A percentile compares a stretch with the other conserved stretches of the same genome.
phyloP scores from a whole-genome alignment of 306 rosid genomes.

The Begonia peltatifolia region DNA sequence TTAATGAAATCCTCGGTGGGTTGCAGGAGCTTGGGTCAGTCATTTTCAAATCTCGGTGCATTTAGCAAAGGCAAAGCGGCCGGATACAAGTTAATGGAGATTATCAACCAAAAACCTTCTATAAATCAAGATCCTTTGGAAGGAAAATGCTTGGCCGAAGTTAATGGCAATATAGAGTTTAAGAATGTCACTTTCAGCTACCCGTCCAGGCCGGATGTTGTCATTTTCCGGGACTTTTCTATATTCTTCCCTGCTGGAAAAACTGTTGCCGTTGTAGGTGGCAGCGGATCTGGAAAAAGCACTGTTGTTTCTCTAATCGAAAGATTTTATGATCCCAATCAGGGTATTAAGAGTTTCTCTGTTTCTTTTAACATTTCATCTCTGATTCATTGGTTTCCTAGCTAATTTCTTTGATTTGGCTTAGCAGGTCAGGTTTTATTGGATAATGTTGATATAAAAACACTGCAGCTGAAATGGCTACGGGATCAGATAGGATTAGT shows the following conservation, averaged over 20 bases:
- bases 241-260: slow-evolving; percentile 93
- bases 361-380: neutral
- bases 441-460: slow-evolving; percentile 73
- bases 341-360: slow-evolving; percentile 30
- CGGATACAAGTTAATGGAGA: slow-evolving; percentile 91
- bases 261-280: slow-evolving; percentile 92
- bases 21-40: slow-evolving; percentile 97
- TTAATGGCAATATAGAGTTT: slow-evolving; percentile 75
- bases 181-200: slow-evolving; percentile 86
- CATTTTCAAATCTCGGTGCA: slow-evolving; percentile 92
- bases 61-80: slow-evolving; percentile 97
- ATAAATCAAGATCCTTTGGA: slow-evolving; percentile 59
- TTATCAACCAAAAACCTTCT: slow-evolving; percentile 73
- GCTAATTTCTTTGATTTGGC: slow-evolving; percentile 10
- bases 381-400: slow-evolving; percentile 1
- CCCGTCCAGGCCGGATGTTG: slow-evolving; percentile 85
- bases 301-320: slow-evolving; percentile 93
- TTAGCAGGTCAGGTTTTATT: slow-evolving; percentile 71
- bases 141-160: slow-evolving; percentile 59
- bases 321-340: slow-evolving; percentile 93
- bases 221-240: slow-evolving; percentile 65
- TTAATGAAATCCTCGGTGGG: slow-evolving; percentile 1
- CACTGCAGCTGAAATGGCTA: slow-evolving; percentile 74
- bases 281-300: slow-evolving; percentile 96
- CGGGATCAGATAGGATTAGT: slow-evolving; percentile 93